Conservation (phyloP, 345 rosid genomes). For the Viola odorata region DNA sequence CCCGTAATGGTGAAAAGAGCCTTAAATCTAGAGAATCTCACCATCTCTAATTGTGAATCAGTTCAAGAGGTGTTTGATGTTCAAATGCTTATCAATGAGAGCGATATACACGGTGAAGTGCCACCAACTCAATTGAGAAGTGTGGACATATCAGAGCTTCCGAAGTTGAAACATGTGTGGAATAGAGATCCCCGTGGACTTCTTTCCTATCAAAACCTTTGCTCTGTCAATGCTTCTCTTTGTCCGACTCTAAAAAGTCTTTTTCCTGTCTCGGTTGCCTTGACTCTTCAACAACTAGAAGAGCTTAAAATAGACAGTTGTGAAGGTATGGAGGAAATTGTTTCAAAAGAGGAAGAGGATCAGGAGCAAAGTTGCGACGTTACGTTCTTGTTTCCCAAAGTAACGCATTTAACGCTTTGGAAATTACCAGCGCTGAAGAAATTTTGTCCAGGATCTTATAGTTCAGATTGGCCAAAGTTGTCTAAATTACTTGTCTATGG, state of each 20-base stretch:
- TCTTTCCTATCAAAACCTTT: neutral
- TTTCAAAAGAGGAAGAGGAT: constrained; percentile 8
- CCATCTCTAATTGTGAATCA: too few species aligned
- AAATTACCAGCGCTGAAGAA: constrained; percentile 1
- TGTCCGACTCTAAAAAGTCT: constrained; percentile 11
- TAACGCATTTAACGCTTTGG: neutral
- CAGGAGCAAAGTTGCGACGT: too few species aligned
- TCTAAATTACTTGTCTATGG: too few species aligned
- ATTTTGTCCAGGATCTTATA: constrained; percentile 12
- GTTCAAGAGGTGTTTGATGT: too few species aligned
- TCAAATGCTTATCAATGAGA: too few species aligned
- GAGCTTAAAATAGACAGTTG: neutral
- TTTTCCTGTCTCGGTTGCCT: constrained; percentile 15
- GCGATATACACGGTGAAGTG: too few species aligned
- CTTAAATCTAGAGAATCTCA: too few species aligned
- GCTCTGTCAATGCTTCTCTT: rapidly evolving
- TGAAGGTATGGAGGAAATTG: constrained; percentile 9
- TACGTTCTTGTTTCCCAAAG: constrained; percentile 15
- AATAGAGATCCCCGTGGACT: neutral
- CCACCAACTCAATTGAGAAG: too few species aligned
- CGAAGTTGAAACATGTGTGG: too few species aligned
- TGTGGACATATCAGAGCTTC: too few species aligned
- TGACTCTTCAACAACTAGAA: constrained; percentile 9
- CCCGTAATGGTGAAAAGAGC: too few species aligned
- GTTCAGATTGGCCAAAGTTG: constrained; percentile 12